Percentiles rank a stretch among this genome's conserved stretches.
Evolutionary conservation across 2,329 filamentous ascomycete genomes (phyloP).

Genomic region (Cryphonectria radicalis): DNA sequence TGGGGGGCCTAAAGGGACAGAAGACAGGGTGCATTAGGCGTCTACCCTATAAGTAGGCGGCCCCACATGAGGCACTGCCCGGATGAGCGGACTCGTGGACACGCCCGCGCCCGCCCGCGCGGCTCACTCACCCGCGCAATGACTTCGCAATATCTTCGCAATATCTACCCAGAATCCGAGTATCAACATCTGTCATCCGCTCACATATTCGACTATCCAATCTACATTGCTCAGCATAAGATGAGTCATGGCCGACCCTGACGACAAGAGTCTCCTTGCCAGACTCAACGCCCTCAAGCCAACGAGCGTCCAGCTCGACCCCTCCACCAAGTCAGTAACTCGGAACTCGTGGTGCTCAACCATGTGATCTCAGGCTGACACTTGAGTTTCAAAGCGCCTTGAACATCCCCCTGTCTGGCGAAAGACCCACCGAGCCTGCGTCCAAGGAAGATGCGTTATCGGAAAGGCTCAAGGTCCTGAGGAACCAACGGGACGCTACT

Average conservation of each 20-base stretch:
- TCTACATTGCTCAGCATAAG: neutral
- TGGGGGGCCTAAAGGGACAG: neutral
- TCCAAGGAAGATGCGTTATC: slow-evolving; percentile 57
- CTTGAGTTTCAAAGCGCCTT: slow-evolving; percentile 28
- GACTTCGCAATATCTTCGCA: neutral
- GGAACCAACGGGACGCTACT: slow-evolving; percentile 42
- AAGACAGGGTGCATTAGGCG: neutral
- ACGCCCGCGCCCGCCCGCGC: neutral
- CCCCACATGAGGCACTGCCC: neutral
- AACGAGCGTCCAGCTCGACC: slow-evolving; percentile 41
- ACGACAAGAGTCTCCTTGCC: slow-evolving; percentile 54
- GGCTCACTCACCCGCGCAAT: neutral
- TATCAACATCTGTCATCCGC: too few species aligned
- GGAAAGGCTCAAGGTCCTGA: slow-evolving; percentile 55
- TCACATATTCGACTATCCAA: neutral
- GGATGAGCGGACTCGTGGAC: neutral
- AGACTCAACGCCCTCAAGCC: slow-evolving; percentile 58
- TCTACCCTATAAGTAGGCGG: neutral
- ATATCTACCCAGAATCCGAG: neutral
- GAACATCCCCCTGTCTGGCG: slow-evolving; percentile 41
- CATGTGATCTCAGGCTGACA: slow-evolving; percentile 21
- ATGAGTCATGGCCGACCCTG: slow-evolving; percentile 23
- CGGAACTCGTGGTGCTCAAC: slow-evolving; percentile 5
- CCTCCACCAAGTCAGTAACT: slow-evolving; percentile 46
- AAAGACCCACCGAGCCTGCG: slow-evolving; percentile 46